phyloP scores from a whole-genome alignment of 129 eudicot species.

The Escallonia herrerae region DNA sequence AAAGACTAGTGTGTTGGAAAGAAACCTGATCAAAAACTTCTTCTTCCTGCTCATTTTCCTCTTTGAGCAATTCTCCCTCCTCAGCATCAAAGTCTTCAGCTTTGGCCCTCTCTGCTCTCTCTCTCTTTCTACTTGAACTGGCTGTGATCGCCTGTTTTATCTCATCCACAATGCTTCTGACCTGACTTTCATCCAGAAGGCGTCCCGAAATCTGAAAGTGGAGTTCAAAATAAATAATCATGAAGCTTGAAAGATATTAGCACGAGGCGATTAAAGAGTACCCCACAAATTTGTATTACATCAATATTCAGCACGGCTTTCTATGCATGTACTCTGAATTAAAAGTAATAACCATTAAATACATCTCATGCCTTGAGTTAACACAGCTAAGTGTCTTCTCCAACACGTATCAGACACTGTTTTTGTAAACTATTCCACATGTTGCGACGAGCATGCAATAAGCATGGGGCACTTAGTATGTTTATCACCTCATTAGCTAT shows the following conservation, averaged over 20 bases:
- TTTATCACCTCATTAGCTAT: no score
- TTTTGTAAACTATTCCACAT: no score
- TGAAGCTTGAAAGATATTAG: not conserved
- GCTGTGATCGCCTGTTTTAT: conserved; percentile 95
- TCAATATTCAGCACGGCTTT: no score
- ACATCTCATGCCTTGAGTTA: no score
- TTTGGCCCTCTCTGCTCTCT: conserved; percentile 88
- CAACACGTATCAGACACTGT: no score
- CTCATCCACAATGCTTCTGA: conserved; percentile 91
- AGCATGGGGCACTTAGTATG: no score
- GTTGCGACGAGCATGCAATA: no score
- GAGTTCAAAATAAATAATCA: conserved; percentile 3
- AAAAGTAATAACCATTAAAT: no score
- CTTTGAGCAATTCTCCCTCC: conserved; percentile 86
- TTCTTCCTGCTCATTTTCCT: conserved; percentile 99
- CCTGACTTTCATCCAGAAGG: conserved; percentile 82
- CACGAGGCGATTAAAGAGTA: no score
- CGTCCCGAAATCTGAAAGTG: conserved; percentile 72
- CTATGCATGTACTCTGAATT: no score
- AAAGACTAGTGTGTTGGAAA: not conserved
- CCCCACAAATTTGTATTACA: no score
- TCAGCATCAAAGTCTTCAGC: conserved; percentile 99
- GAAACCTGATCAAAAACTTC: conserved; percentile 96
- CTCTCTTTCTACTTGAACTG: conserved; percentile 90
- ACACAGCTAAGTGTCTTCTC: no score